Evolutionary conservation across 192 early-diverging fungal genomes (phyloP).

Genomic region (Linnemannia hyalina): DNA sequence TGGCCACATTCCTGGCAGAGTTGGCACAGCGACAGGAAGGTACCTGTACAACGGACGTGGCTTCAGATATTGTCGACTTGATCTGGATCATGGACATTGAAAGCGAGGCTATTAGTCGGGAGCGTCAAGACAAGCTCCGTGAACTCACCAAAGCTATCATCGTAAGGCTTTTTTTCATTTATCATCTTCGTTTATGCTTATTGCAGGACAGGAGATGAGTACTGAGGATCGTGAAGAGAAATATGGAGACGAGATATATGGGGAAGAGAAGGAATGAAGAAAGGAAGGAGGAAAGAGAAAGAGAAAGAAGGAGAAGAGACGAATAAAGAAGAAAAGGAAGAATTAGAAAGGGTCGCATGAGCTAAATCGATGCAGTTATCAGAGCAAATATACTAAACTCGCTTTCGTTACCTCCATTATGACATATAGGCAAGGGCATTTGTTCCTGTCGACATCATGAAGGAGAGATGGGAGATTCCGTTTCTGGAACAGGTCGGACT

Average conservation of each 20-base stretch:
- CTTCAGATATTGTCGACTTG: conserved; percentile 32
- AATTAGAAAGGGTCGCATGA: too few species aligned
- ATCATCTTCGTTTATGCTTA: not conserved
- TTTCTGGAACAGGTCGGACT: conserved; percentile 65
- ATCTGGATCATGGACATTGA: conserved; percentile 48
- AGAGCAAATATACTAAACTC: not conserved
- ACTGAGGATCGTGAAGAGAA: too few species aligned
- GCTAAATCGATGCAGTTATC: not conserved
- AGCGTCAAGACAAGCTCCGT: conserved; percentile 4
- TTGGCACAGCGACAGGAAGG: not conserved
- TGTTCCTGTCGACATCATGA: conserved; percentile 62
- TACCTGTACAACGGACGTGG: not conserved
- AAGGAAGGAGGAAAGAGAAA: too few species aligned
- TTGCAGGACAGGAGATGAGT: too few species aligned
- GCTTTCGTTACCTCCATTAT: not conserved
- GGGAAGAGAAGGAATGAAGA: too few species aligned
- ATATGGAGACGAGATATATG: too few species aligned
- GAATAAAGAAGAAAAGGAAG: too few species aligned
- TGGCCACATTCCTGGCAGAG: conserved; percentile 13
- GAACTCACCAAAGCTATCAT: conserved; percentile 29
- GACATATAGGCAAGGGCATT: conserved; percentile 23
- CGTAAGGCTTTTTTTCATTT: conserved; percentile 18
- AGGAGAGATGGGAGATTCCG: conserved; percentile 68
- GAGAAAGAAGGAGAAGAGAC: too few species aligned
- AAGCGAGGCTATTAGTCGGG: conserved; percentile 3